Evolutionary conservation across 805 yeast genomes (phyloP), one percentile per base, ranked within the genome.

Genomic region (Hanseniaspora pseudoguilliermondii): DNA sequence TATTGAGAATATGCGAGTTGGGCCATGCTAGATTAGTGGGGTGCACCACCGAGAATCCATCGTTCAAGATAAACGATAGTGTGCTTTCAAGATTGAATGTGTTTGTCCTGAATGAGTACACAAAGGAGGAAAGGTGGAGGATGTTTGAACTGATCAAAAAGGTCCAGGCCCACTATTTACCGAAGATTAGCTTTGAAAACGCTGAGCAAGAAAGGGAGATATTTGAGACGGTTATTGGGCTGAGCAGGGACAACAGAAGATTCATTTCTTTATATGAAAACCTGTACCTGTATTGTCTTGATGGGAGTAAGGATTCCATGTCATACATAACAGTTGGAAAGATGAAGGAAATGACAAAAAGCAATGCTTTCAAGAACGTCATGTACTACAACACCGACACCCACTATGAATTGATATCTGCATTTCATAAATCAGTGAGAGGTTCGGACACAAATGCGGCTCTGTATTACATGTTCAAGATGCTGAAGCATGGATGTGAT

Each of bases 1-100:
- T 95, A 48, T 71, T 93, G 41, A 93, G 95, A 0, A 82, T 80
- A 59, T 83, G 91, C 1, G 99, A 93, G 66, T 72, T 78, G 32
- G 97, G 97, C 2, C 80, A 80, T 54, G 80, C 90, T 46, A 80
- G 82, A 1, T 74, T 93, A 44, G 81, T 91, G 52, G 98, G 98
- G 5, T 97, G 97, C n/a, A 93, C 98, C 0, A 90, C 97, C 0
- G 98, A 93, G 65, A 93, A 93, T 65, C 96, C 97, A 4, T 81
- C 85, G 49, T 83, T 84, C 62, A 83, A 87, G 62, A 69, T 93
- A 43, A 82, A 89, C 58, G 79, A 84, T 55, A 97, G 97, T 0
- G 71, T 93, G 36, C 66, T 88, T 29, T 86, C 96, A 6, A 71
- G 99, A 57, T 86, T 96, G 64, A 83, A 89, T 57, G 80, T 88